Percentiles rank a stretch among this genome's conserved stretches.
These are phyloP conservation scores for Stephania cephalantha DNA, from an alignment of 164 flowering plant species.

Conservation along the genomic window DNA sequence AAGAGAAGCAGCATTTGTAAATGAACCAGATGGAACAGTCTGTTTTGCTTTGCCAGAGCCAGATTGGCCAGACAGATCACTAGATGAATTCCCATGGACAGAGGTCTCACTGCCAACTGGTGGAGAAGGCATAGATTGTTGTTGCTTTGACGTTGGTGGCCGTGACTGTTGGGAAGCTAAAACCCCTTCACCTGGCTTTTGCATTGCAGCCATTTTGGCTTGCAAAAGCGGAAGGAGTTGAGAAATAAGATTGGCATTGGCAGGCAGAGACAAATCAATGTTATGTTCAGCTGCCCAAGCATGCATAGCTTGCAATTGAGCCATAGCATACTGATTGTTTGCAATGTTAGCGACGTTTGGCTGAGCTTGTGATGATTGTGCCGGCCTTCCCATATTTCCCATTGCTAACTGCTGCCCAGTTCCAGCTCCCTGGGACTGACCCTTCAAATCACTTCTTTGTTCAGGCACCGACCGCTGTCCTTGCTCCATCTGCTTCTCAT, in stretches of 20 bases:
- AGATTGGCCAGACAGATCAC: conserved; percentile 75
- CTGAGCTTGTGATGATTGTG: conserved; percentile 50
- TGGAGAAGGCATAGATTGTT: conserved; percentile 50
- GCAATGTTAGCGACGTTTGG: conserved; percentile 42
- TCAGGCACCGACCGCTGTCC: conserved; percentile 39
- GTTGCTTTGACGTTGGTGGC: conserved; percentile 48
- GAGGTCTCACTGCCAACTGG: conserved; percentile 58
- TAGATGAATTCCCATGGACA: conserved; percentile 57
- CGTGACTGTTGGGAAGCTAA: conserved; percentile 38
- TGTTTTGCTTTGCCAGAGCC: conserved; percentile 53
- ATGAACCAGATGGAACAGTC: conserved; percentile 39
- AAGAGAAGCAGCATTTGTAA: conserved; percentile 36
- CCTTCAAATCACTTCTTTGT: conserved; percentile 49
- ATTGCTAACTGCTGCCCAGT: conserved; percentile 39
- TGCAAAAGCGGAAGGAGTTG: conserved; percentile 79
- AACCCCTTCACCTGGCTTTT: conserved; percentile 56
- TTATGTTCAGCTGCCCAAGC: conserved; percentile 86
- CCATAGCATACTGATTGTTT: conserved; percentile 54
- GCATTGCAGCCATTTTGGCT: conserved; percentile 61
- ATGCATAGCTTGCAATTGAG: conserved; percentile 78
- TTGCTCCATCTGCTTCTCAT: conserved; percentile 61
- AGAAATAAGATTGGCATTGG: conserved; percentile 65
- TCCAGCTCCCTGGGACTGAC: conserved; percentile 28
- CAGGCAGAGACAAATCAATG: conserved; percentile 76
- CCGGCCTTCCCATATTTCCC: conserved; percentile 40